These are phyloP conservation scores for Debaryomyces subglobosus DNA, from an alignment of 1,139 yeast genomes.

Conservation along the genomic window DNA sequence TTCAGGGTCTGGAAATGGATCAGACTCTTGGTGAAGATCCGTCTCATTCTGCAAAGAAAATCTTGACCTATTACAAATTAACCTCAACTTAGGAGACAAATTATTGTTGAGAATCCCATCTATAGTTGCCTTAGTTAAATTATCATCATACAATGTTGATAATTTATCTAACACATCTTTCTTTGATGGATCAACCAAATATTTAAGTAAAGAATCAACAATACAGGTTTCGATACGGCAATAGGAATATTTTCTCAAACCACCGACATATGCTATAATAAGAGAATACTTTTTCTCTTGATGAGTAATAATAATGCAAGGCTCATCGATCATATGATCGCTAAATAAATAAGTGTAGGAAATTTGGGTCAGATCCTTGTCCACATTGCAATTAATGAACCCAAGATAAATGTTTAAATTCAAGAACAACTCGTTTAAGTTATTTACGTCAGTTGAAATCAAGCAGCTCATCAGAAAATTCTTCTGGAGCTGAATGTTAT, in stretches of 20 bases:
- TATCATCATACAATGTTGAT: background rate
- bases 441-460: slow-evolving; percentile 40
- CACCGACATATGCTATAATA: slow-evolving; percentile 44
- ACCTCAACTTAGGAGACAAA: slow-evolving; percentile 50
- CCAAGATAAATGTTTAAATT: slow-evolving; percentile 41
- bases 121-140: slow-evolving; percentile 50
- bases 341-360: slow-evolving; percentile 27
- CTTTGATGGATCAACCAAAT: slow-evolving; percentile 24
- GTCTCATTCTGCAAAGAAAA: slow-evolving; percentile 35
- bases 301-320: slow-evolving; percentile 39
- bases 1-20: slow-evolving; percentile 10
- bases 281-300: slow-evolving; percentile 28
- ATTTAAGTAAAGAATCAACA: slow-evolving; percentile 28
- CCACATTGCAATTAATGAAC: slow-evolving; percentile 23
- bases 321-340: slow-evolving; percentile 26
- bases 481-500: slow-evolving; percentile 35
- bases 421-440: slow-evolving; percentile 37
- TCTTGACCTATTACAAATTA: slow-evolving; percentile 52
- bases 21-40: slow-evolving; percentile 16
- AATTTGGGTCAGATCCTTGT: slow-evolving; percentile 15
- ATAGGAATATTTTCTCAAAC: slow-evolving; percentile 45
- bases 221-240: slow-evolving; percentile 42
- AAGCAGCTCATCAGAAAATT: slow-evolving; percentile 41
- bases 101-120: slow-evolving; percentile 54
- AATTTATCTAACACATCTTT: slow-evolving; percentile 20